phyloP scores from a whole-genome alignment of 371 early-diverging fungal species.

The Dinochytrium kinnereticum region DNA sequence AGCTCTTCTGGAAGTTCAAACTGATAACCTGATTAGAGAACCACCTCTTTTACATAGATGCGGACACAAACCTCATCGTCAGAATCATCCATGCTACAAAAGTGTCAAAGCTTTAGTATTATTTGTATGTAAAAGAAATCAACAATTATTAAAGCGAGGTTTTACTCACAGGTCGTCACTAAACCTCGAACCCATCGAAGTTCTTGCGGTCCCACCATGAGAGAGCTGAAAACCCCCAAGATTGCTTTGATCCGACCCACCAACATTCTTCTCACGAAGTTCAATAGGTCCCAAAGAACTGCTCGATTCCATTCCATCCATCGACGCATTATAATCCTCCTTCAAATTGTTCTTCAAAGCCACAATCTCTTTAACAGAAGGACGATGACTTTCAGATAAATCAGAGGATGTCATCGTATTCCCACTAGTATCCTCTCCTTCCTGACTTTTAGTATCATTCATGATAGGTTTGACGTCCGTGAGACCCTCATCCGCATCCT shows the following conservation, averaged over 20 bases:
- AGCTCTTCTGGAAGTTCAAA: constrained; percentile 20
- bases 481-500: background rate
- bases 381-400: too few species aligned
- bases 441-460: background rate
- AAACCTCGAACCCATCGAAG: background rate
- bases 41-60: too few species aligned
- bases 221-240: background rate
- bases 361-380: too few species aligned
- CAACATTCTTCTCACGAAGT: background rate
- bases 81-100: background rate
- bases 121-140: background rate
- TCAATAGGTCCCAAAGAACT: background rate
- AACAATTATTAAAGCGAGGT: too few species aligned
- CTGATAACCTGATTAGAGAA: background rate
- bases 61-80: constrained; percentile 8
- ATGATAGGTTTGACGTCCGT: background rate
- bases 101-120: background rate
- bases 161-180: background rate
- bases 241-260: background rate
- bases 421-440: too few species aligned
- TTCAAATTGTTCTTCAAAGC: too few species aligned
- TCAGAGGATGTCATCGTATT: too few species aligned
- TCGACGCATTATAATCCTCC: background rate
- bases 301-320: background rate
- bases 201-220: background rate